Percentiles rank a stretch among this genome's conserved stretches.
Evolutionary conservation across 768 basidiomycete genomes (phyloP).

Genomic region (Austroboletus eburneus): DNA sequence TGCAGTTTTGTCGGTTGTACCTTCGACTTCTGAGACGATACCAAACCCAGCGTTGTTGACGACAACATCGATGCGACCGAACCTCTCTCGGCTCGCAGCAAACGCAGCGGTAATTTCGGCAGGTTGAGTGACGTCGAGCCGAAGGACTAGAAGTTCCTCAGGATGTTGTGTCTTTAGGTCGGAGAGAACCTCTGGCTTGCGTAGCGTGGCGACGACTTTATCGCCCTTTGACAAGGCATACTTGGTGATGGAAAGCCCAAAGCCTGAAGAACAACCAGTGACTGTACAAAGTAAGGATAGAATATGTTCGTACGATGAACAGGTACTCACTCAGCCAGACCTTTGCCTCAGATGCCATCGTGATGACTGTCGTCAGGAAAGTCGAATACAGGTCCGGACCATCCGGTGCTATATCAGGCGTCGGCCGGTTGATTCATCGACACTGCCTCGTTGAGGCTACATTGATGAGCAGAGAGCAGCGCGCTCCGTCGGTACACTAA

Average conservation of each 20-base stretch:
- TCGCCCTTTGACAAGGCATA: slow-evolving; percentile 32
- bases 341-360: too few relatives aligned
- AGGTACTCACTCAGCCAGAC: background rate
- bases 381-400: too few relatives aligned
- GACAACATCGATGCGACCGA: slow-evolving; percentile 36
- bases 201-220: slow-evolving; percentile 41
- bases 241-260: slow-evolving; percentile 37
- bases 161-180: slow-evolving; percentile 27
- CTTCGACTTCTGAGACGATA: slow-evolving; percentile 33
- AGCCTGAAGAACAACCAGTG: slow-evolving; percentile 37
- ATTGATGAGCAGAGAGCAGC: too few relatives aligned
- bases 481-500: too few relatives aligned
- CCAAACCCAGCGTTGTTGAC: slow-evolving; percentile 36
- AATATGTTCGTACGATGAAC: background rate
- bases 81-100: slow-evolving; percentile 22
- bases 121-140: slow-evolving; percentile 30
- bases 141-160: slow-evolving; percentile 20
- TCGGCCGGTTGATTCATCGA: too few relatives aligned
- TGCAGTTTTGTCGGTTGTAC: slow-evolving; percentile 27
- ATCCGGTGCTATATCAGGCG: too few relatives aligned
- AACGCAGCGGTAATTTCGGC: slow-evolving; percentile 29
- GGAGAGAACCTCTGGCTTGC: slow-evolving; percentile 33
- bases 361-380: too few relatives aligned
- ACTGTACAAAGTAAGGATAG: slow-evolving; percentile 21
- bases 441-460: too few relatives aligned